Conservation (phyloP, 2,329 filamentous ascomycete species). For the Penicillium sp. region DNA sequence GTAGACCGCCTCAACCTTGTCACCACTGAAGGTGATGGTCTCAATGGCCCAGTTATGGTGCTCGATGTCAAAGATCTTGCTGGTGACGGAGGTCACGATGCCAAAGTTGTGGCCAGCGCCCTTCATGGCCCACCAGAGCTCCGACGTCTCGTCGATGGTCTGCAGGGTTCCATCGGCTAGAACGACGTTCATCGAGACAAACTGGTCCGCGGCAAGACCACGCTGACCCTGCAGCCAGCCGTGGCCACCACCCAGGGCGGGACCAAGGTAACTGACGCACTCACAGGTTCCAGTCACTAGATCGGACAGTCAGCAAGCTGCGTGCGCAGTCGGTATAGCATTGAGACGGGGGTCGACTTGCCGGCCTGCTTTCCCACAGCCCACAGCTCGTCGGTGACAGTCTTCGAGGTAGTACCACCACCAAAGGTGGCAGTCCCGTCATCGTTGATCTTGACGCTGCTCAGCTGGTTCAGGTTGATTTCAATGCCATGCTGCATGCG, state of each 20-base stretch:
- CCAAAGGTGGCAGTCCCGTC: constrained; percentile 51
- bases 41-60: constrained; percentile 40
- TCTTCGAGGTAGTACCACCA: constrained; percentile 49
- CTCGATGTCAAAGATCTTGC: constrained; percentile 49
- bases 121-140: constrained; percentile 57
- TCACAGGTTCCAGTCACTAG: constrained; percentile 51
- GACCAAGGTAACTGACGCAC: constrained; percentile 50
- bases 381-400: constrained; percentile 51
- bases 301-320: neutral
- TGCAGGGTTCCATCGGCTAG: constrained; percentile 49
- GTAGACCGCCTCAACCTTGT: constrained; percentile 52
- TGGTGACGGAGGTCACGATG: constrained; percentile 51
- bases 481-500: constrained; percentile 52
- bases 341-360: neutral
- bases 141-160: constrained; percentile 43
- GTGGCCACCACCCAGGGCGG: constrained; percentile 58
- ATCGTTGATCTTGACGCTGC: constrained; percentile 35
- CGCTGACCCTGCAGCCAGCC: constrained; percentile 55
- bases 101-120: constrained; percentile 61
- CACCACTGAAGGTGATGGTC: constrained; percentile 48
- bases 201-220: constrained; percentile 55
- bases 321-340: neutral
- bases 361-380: constrained; percentile 50
- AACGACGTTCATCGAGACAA: constrained; percentile 53
- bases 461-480: constrained; percentile 50